These are phyloP conservation scores for Leccinum pellstonianum DNA, from an alignment of 768 basidiomycete genomes.

Conservation along the genomic window DNA sequence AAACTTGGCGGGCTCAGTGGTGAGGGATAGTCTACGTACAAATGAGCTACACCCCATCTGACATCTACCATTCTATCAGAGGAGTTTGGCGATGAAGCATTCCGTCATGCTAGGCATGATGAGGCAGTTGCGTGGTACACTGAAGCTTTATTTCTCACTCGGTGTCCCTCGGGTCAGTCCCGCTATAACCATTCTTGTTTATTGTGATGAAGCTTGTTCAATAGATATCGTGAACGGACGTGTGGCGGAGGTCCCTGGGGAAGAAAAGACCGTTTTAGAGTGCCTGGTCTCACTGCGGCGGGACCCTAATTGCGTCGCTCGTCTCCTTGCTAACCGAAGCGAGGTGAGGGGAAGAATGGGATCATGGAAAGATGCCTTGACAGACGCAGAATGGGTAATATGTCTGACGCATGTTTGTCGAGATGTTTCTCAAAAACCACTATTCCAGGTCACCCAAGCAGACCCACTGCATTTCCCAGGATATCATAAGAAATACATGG, in stretches of 20 bases:
- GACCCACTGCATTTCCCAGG: conserved; percentile 1
- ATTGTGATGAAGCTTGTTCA: neutral
- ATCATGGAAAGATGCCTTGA: conserved; percentile 2
- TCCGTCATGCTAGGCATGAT: neutral
- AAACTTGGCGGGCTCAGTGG: conserved; percentile 13
- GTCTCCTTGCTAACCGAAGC: conserved; percentile 13
- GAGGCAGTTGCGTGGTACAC: conserved; percentile 16
- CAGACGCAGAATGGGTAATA: conserved; percentile 6
- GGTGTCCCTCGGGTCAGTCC: conserved; percentile 5
- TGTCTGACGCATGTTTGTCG: neutral
- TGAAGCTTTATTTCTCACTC: conserved; percentile 6
- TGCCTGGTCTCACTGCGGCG: neutral
- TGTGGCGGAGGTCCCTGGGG: no score
- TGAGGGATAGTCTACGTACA: conserved; percentile 1
- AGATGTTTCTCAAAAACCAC: neutral
- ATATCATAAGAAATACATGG: conserved; percentile 4
- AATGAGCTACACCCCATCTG: neutral
- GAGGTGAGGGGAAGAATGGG: neutral
- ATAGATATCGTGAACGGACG: neutral
- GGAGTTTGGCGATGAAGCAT: conserved; percentile 12
- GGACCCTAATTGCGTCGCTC: neutral
- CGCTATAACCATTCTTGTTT: neutral
- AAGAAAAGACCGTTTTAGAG: neutral
- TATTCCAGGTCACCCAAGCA: conserved; percentile 3
- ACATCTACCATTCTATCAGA: conserved; percentile 1